These are phyloP conservation scores for Aureobasidium sp. DNA, from an alignment of 2,329 filamentous ascomycete genomes.

Conservation along the genomic window DNA sequence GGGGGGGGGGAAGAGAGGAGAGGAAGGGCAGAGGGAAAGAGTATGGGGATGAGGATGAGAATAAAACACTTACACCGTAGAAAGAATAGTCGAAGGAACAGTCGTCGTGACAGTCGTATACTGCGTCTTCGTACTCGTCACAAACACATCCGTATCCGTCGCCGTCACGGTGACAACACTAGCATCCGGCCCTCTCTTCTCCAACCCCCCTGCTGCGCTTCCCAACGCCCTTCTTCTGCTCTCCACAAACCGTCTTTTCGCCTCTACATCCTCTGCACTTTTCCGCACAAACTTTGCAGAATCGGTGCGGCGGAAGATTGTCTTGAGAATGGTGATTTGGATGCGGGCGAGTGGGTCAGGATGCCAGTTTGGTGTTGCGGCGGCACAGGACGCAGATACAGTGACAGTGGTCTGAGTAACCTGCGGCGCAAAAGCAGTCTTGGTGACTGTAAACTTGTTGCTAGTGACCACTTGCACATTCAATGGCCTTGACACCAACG, in stretches of 20 bases:
- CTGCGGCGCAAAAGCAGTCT: neutral
- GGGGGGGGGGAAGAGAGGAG: too few relatives aligned
- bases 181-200: constrained; percentile 1
- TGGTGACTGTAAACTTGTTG: neutral
- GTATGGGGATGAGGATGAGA: neutral
- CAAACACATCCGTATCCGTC: neutral
- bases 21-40: neutral
- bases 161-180: neutral
- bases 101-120: neutral
- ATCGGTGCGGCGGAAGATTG: neutral
- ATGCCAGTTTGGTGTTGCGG: neutral
- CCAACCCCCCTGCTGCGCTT: neutral
- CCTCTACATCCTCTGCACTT: neutral
- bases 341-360: neutral
- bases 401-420: neutral
- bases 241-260: neutral
- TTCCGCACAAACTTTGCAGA: neutral
- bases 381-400: neutral
- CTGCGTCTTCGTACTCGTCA: neutral
- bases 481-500: neutral
- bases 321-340: neutral
- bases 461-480: neutral
- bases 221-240: neutral
- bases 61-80: neutral
- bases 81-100: neutral